These are phyloP conservation scores for Lodderomyces beijingensis DNA, from an alignment of 1,139 yeast genomes.

Conservation along the genomic window DNA sequence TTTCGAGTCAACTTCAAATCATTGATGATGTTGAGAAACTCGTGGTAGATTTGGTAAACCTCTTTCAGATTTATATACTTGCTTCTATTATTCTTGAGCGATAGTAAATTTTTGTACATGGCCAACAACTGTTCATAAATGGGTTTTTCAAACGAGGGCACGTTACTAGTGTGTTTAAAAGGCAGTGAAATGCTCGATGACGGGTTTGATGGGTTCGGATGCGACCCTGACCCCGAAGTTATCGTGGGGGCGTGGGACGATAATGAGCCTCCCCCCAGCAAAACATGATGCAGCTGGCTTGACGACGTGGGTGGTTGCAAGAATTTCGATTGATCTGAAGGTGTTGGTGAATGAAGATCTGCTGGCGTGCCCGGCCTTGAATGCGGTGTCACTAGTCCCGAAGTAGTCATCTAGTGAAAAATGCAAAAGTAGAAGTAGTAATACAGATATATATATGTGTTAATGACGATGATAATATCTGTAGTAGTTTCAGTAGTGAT, in stretches of 20 bases:
- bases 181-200: no score
- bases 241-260: no score
- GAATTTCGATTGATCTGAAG: neutral
- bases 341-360: neutral
- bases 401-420: slow-evolving; percentile 4
- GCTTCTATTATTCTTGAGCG: slow-evolving; percentile 60
- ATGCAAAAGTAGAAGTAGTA: neutral
- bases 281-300: neutral
- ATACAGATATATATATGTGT: neutral
- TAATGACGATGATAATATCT: no score
- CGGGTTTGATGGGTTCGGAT: no score
- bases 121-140: slow-evolving; percentile 44
- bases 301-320: neutral
- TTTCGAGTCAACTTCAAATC: slow-evolving; percentile 47
- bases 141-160: slow-evolving; percentile 50
- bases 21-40: slow-evolving; percentile 47
- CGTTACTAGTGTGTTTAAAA: no score
- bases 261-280: no score
- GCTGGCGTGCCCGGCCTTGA: slow-evolving; percentile 12
- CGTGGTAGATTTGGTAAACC: slow-evolving; percentile 51
- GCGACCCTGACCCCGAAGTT: no score
- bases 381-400: slow-evolving; percentile 12
- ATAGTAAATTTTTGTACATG: slow-evolving; percentile 48
- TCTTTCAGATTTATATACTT: slow-evolving; percentile 64
- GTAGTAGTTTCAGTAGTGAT: no score